Base-by-base conservation (phyloP, 176 grass and related monocot species). In the Carex cristatella region DNA sequence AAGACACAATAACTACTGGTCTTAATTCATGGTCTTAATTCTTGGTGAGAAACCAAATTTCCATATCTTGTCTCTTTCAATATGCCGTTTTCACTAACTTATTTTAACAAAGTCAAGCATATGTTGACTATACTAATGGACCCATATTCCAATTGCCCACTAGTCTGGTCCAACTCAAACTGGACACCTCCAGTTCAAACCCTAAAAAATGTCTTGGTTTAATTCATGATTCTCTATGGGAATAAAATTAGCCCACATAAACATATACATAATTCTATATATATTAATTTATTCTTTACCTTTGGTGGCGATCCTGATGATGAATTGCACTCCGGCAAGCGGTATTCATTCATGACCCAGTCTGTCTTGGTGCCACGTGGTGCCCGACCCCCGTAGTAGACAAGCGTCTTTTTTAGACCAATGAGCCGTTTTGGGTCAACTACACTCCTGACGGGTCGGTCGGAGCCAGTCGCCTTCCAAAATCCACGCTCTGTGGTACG, bases 281-380 rank as follows among this genome's bases (percentile, higher is more conserved):
- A 35, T 2, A 35, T 35, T 46, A 4, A 53, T 31, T 32, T 57
- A 15, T 37, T 35, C 12, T 1, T 67, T 86, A 91, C 92, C 87
- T 88, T 91, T 2, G 88, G 88, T 1, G 76, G 15, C 13, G 27
- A 79, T 10, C 18, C 15, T 23, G 84, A 7, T 0, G 74, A 63
- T n/a, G 33, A 70, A n/a, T 55, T 1, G 18, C 2, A 14, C 65
- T 14, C 27, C 16, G 96, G 96, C 65, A 98, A 88, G 13, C 96
- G 89, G 84, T 98, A 98, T 85, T 98, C 96, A 69, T 98, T 98
- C 96, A 98, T 98, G 78, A 98, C 88, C 96, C 96, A 98, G 56
- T 95, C 89, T 0, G 96, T 98, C 90, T 94, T 95, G 61, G 85
- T 85, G 80, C 96, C 96, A 0, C 93, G 86, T 0, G 96, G 96